Base-by-base conservation (phyloP, 164 flowering plant species). In the Vitis labrusca region DNA sequence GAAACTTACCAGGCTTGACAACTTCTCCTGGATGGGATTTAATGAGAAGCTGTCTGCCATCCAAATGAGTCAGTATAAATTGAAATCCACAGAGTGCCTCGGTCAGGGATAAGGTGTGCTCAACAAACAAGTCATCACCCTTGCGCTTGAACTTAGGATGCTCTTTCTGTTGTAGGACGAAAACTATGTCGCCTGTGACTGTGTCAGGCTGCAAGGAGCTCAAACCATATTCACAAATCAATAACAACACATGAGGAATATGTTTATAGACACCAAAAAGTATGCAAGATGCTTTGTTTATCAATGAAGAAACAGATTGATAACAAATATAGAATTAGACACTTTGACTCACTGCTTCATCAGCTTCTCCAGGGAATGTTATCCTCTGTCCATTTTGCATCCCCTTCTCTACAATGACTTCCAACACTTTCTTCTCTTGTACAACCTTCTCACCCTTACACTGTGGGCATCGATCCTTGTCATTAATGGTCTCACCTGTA, bases 11-110 rank as follows among this genome's bases (percentile, higher is more conserved):
- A 68, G 92, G 91, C 66, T 89, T 89, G 30, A 88, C 76, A 30
- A 86, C 85, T 72, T 88, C 89, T 11, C 90, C 92, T 44, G 92
- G 90, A 49, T 79, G 73, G 11, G 90, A 79, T 68, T 85, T 86
- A 47, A 88, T 84, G 49, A 86, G 90, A n/a, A 88, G 90, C 71
- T 86, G 90, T 70, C 92, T 82, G 51, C 70, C 73, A 75, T 88
- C 92, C 65, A 88, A 61, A 71, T 88, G 92, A 8, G 85, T 82
- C 78, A 86, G 19, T 10, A 74, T 52, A 70, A 86, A 86, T 48
- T 86, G 90, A 80, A 88, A 88, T 58, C 92, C 92, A 73, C 92
- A 88, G 10, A 86, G 86, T 15, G 90, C 86, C 74, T 88, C 92
- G 0, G 84, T 81, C 1, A 88, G 83, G 10, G 80, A 69, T 67